Conservation (phyloP, 306 rosid species). For the Casuarina equisetifolia region DNA sequence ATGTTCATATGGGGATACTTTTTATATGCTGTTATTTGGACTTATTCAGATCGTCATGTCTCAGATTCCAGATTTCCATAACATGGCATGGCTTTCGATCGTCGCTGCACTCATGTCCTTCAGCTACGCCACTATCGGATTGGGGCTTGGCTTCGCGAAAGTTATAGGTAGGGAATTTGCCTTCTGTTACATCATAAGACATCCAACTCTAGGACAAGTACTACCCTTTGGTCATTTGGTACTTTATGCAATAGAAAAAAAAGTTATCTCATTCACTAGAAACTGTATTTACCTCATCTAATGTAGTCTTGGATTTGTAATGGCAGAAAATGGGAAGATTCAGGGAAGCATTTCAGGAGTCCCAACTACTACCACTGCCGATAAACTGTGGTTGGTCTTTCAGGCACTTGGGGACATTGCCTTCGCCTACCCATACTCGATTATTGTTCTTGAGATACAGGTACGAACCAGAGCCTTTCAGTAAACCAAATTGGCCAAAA, state of each 20-base stretch:
- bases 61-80: constrained; percentile 75
- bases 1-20: constrained; percentile 49
- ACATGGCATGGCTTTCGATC: constrained; percentile 74
- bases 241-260: background rate
- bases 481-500: background rate
- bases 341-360: constrained; percentile 75
- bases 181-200: background rate
- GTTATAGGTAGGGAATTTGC: constrained; percentile 48
- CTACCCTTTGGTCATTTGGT: background rate
- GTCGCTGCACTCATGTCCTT: constrained; percentile 81
- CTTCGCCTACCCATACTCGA: constrained; percentile 80
- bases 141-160: constrained; percentile 66
- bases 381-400: constrained; percentile 63
- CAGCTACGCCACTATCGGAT: constrained; percentile 63
- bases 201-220: background rate
- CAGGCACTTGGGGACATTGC: constrained; percentile 89
- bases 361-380: constrained; percentile 46
- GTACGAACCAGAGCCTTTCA: constrained; percentile 28
- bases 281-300: background rate
- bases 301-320: constrained; percentile 6
- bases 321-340: constrained; percentile 69
- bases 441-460: constrained; percentile 77
- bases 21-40: constrained; percentile 75
- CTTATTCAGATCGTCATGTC: constrained; percentile 64
- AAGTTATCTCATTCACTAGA: constrained; percentile 8